phyloP scores from a whole-genome alignment of 129 eudicot genomes.

The Artemisia annua region DNA sequence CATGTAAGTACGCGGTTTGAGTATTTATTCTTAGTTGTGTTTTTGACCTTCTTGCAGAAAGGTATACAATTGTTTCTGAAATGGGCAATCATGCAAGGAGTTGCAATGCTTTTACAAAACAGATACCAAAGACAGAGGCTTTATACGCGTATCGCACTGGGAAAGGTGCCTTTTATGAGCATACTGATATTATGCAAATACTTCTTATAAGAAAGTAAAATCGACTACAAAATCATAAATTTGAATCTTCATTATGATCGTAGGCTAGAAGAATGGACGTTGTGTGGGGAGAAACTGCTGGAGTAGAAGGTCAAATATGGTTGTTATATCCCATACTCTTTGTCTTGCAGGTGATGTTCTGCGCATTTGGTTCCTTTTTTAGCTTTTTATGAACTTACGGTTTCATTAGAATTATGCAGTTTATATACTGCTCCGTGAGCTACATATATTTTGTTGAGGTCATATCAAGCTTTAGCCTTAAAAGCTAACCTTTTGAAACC shows the following conservation, averaged over 20 bases:
- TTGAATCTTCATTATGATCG: slow-evolving; percentile 26
- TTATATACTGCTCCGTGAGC: neutral
- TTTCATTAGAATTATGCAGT: neutral
- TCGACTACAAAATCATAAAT: neutral
- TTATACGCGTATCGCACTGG: slow-evolving; percentile 89
- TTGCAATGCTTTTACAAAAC: slow-evolving; percentile 93
- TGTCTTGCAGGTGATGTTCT: slow-evolving; percentile 66
- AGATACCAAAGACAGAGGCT: slow-evolving; percentile 95
- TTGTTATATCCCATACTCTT: slow-evolving; percentile 78
- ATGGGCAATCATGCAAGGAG: slow-evolving; percentile 99
- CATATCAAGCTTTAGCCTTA: neutral
- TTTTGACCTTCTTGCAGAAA: slow-evolving; percentile 47
- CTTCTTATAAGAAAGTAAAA: neutral
- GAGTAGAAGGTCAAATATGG: slow-evolving; percentile 88
- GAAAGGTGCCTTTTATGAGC: slow-evolving; percentile 56
- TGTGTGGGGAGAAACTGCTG: slow-evolving; percentile 99
- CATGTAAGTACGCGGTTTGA: neutral
- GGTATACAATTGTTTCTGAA: slow-evolving; percentile 77
- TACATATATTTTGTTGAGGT: neutral
- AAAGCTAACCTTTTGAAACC: neutral
- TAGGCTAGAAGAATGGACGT: slow-evolving; percentile 99
- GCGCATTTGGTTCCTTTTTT: no score
- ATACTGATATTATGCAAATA: neutral
- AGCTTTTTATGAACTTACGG: neutral
- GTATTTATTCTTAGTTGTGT: slow-evolving; percentile 4